A percentile compares a stretch with the other conserved stretches of the same genome.
These are phyloP conservation scores for Mucor sp. DNA, from an alignment of 371 early-diverging fungal genomes.

Conservation along the genomic window DNA sequence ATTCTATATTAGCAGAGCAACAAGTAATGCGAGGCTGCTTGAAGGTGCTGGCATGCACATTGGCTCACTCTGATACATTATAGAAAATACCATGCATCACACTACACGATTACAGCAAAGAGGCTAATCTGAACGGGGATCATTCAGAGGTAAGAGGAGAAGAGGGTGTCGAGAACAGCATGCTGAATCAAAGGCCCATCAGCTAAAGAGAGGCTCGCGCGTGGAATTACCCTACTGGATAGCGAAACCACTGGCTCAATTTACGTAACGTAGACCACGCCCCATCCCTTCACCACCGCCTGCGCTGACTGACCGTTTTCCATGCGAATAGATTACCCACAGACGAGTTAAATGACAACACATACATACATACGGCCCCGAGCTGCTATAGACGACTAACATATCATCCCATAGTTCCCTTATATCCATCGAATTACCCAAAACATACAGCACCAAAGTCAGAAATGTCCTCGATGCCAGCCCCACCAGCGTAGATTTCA, in stretches of 20 bases:
- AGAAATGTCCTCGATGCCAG: slow-evolving; percentile 46
- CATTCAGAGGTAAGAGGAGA: slow-evolving; percentile 36
- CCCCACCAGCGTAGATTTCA: slow-evolving; percentile 41
- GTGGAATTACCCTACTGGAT: slow-evolving; percentile 53
- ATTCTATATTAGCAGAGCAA: slow-evolving; percentile 51
- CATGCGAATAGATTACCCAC: slow-evolving; percentile 1
- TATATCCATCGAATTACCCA: slow-evolving; percentile 41
- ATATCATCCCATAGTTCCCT: slow-evolving; percentile 17
- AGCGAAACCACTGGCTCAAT: slow-evolving; percentile 42
- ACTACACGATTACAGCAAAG: slow-evolving; percentile 29
- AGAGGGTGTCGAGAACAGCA: no score
- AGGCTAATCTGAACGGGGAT: slow-evolving; percentile 43
- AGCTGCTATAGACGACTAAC: neutral
- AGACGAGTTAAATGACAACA: slow-evolving; percentile 1
- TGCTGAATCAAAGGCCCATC: neutral
- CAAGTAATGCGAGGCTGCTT: slow-evolving; percentile 19
- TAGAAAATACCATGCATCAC: slow-evolving; percentile 53
- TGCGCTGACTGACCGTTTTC: neutral
- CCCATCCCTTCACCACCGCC: neutral
- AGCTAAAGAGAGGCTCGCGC: slow-evolving; percentile 16
- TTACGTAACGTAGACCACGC: slow-evolving; percentile 27
- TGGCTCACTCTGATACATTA: neutral
- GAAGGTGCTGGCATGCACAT: no score
- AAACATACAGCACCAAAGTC: slow-evolving; percentile 40
- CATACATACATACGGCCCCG: no score